Evolutionary conservation across 2,329 filamentous ascomycete genomes (phyloP), one percentile per base, ranked within the genome.

Genomic region (Colletotrichum agaves): DNA sequence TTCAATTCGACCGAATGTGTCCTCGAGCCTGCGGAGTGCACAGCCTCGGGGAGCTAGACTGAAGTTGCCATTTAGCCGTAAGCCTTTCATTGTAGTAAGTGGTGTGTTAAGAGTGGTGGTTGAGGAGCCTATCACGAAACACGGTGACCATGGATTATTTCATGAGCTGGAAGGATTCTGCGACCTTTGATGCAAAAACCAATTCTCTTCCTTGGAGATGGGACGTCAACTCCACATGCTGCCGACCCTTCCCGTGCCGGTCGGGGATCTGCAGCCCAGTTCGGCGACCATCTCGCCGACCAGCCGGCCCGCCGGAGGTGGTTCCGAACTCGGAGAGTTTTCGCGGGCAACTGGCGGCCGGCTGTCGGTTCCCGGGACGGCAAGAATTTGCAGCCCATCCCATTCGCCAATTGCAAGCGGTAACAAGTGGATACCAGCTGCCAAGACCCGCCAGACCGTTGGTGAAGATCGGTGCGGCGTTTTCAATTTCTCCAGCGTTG

Each of bases 271-370:
- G 31, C 56, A 59, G n/a, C 5, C 11, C 19, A 23, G 44, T 33
- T 59, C 56, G 56, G 56, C 41, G 56, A 49, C 43, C 56, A 39
- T n/a, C 19, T 49, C 31, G 43, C 33, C 41, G 43, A 59, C 56
- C 17, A 49, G 43, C 43, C 56, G 43, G 43, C 17, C 11, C 11
- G 6, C 56, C 31, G 56, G 56, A 39, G 56, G 37, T 17, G 41
- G 23, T 33, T 7, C 27, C 35, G 53, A 57, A 31, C 10, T 47
- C 27, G 27, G 37, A 5, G 17, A 21, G 55, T 58, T 35, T 33
- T 35, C 17, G 15, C 15, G 27, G 55, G 53, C 53, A 57, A 31
- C 2, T 39, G 53, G 27, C 23, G 19, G 41, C 2, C 55, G 41
- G 43, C 19, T 59, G 19, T 59, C 56, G 56, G 56, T 23, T 13